Evolutionary conservation across 208 protist genomes (phyloP), one percentile per base, ranked within the genome.

Genomic region (Trypanosomatidae sp.): DNA sequence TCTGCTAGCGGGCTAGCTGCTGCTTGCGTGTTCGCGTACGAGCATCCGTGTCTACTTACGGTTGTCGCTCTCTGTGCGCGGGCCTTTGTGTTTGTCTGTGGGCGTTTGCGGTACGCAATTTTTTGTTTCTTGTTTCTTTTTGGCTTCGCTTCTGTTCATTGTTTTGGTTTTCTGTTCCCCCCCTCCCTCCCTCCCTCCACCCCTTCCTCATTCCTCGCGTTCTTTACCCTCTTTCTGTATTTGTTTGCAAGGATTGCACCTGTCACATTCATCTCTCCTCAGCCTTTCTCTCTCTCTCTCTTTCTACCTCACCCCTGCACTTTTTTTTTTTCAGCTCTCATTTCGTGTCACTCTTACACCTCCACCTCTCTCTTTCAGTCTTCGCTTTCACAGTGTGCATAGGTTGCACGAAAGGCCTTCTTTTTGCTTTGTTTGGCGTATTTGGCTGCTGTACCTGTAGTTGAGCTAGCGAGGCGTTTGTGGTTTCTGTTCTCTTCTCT

Each of bases 241-340:
- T 39, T 39, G 36, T 39, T 39, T 39, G 49, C 49, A 53, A 22
- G 10, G 15, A 53, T 22, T 53, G 49, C 10, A 53, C 49, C 49
- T 22, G 10, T 22, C 30, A 30, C 22, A 64, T 30, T 41, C 25
- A 10, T 64, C 22, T 64, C 19, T 50, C 15, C 43, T 52, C 43
- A 4, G 1, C 22, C 0, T 22, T 41, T 8, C 55, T 28, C 7
- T 4, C 58, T 52, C 15, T 62, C 19, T 33, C 25, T 66, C 66
- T 66, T 41, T 59, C 36, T 43, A 49, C 22, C 25, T 73, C 13
- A 17, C 41, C 19, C n/a, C 33, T 33, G 25, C 49, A 15, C 4
- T 73, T 60, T 58, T 56, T 55, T 55, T 79, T 69, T 69, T 68
- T 73, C 49, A 44, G 59, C 9, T 79, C 53, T 30, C 3, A 28